phyloP scores from a whole-genome alignment of 225 moss, liverwort and hornwort genomes.

The Marchantia paleacea region DNA sequence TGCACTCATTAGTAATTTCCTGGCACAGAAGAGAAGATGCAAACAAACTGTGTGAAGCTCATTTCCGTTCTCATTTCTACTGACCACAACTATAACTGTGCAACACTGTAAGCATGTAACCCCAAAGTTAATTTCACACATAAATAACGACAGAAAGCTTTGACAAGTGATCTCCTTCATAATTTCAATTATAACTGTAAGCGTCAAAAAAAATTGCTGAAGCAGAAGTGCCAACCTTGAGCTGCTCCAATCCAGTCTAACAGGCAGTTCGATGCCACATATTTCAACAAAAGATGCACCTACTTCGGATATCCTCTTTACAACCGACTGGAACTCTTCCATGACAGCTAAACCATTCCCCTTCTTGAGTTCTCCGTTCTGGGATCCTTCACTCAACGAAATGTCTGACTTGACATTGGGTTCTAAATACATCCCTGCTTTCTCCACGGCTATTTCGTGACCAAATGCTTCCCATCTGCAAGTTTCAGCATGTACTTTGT shows the following conservation, averaged over 20 bases:
- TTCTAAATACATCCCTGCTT: conserved; percentile 79
- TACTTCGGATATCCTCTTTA: conserved; percentile 50
- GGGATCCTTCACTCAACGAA: conserved; percentile 10
- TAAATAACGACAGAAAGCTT: too few species aligned
- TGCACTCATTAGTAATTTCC: too few species aligned
- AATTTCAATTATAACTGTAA: background rate
- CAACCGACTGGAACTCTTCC: conserved; percentile 34
- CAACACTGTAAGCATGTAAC: too few species aligned
- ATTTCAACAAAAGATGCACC: conserved; percentile 67
- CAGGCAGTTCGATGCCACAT: conserved; percentile 84
- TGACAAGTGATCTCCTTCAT: too few species aligned
- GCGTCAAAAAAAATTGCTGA: background rate
- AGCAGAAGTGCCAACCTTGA: conserved; percentile 23
- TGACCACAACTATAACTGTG: too few species aligned
- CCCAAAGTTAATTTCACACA: too few species aligned
- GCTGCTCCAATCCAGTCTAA: conserved; percentile 39
- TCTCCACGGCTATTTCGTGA: conserved; percentile 72
- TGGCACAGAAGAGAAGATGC: too few species aligned
- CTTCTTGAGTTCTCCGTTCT: conserved; percentile 17
- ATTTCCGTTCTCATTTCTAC: too few species aligned
- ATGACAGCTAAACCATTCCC: background rate
- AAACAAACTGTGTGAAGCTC: too few species aligned
- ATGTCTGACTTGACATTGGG: conserved; percentile 4
- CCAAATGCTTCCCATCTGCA: conserved; percentile 65
- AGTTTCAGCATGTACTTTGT: background rate